Percentiles rank a stretch among this genome's conserved stretches.
These are phyloP conservation scores for Lathyrus oleraceus DNA, from an alignment of 306 rosid genomes.

Conservation along the genomic window DNA sequence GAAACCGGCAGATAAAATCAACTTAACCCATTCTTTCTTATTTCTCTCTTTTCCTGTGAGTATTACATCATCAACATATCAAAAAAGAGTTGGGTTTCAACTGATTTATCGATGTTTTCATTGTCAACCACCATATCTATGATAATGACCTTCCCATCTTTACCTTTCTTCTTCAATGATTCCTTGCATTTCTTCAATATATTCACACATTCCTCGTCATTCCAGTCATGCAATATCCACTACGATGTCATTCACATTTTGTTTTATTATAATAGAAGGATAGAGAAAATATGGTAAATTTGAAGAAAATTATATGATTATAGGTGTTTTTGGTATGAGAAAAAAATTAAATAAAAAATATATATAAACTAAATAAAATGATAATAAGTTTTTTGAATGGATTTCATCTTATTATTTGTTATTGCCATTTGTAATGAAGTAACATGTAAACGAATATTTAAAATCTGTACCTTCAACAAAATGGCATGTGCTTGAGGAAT, in stretches of 20 bases:
- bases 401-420: too few relatives aligned
- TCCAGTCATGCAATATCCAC: slow-evolving; percentile 37
- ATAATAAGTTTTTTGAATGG: too few relatives aligned
- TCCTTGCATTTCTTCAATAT: slow-evolving; percentile 36
- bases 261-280: neutral
- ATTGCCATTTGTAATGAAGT: too few relatives aligned
- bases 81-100: slow-evolving; percentile 9
- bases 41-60: slow-evolving; percentile 3
- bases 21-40: neutral
- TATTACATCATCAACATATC: slow-evolving; percentile 2
- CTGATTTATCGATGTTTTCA: neutral
- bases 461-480: slow-evolving; percentile 44
- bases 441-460: too few relatives aligned
- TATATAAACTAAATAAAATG: too few relatives aligned
- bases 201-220: slow-evolving; percentile 19
- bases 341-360: too few relatives aligned
- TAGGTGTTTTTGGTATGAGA: too few relatives aligned
- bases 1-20: neutral
- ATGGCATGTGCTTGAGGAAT: slow-evolving; percentile 45
- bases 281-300: neutral
- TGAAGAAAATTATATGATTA: neutral
- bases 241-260: neutral
- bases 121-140: slow-evolving; percentile 10
- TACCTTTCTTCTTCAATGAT: neutral
- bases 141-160: slow-evolving; percentile 22